Percentiles rank a stretch among this genome's conserved stretches.
phyloP scores from a whole-genome alignment of 805 yeast species.

The Wickerhamomyces silvicola region DNA sequence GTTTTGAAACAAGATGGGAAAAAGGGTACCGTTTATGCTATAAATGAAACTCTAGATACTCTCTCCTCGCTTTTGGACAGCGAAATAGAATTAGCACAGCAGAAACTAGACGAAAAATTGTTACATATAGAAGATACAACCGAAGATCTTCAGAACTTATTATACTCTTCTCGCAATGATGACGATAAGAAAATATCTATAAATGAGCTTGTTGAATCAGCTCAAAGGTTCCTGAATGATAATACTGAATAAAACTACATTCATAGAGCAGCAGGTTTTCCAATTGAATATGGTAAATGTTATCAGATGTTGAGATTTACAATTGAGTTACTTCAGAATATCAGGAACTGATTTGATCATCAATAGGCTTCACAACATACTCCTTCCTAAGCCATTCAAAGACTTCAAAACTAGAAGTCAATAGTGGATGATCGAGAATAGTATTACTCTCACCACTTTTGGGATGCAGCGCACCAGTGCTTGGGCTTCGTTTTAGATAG shows the following conservation, averaged over 20 bases:
- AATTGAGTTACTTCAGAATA: too few relatives aligned
- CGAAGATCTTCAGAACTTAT: conserved; percentile 25
- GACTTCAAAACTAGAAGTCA: conserved; percentile 85
- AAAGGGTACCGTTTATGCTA: background rate
- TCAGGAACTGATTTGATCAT: conserved; percentile 19
- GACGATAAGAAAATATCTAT: background rate
- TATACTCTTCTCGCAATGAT: conserved; percentile 5
- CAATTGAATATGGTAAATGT: too few relatives aligned
- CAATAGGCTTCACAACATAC: conserved; percentile 17
- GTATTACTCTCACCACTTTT: conserved; percentile 61
- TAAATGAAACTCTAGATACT: conserved; percentile 18
- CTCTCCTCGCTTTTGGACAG: conserved; percentile 24
- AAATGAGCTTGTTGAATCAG: conserved; percentile 9
- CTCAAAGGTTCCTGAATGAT: too few relatives aligned
- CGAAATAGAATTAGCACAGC: conserved; percentile 15
- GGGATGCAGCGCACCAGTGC: conserved; percentile 51
- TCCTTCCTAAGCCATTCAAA: conserved; percentile 60
- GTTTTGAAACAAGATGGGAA: conserved; percentile 1
- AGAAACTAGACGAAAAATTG: conserved; percentile 13
- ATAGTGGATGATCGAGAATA: conserved; percentile 64
- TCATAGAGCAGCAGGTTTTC: too few relatives aligned
- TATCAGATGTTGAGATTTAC: too few relatives aligned
- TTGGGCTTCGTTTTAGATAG: conserved; percentile 42
- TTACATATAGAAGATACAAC: conserved; percentile 18
- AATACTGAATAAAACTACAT: too few relatives aligned